These are phyloP conservation scores for Coemansia nantahalensis DNA, from an alignment of 192 early-diverging fungal species.

Conservation along the genomic window DNA sequence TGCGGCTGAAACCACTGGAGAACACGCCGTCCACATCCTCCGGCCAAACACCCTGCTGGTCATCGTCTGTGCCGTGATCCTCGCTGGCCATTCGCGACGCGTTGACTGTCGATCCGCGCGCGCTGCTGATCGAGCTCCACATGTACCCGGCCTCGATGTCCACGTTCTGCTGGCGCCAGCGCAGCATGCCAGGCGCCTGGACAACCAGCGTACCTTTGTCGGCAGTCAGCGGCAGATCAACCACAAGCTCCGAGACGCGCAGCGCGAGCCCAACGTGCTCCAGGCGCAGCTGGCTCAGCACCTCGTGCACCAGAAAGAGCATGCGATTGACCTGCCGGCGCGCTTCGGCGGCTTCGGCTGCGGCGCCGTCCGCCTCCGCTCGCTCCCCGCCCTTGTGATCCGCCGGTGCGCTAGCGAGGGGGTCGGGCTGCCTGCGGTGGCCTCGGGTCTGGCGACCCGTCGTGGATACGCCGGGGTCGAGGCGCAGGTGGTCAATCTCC, in stretches of 20 bases:
- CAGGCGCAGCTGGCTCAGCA: slow-evolving; percentile 45
- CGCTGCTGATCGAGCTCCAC: slow-evolving; percentile 44
- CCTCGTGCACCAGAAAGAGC: slow-evolving; percentile 45
- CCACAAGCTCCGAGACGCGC: slow-evolving; percentile 33
- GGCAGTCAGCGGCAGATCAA: slow-evolving; percentile 41
- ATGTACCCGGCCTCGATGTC: slow-evolving; percentile 39
- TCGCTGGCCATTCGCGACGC: slow-evolving; percentile 5
- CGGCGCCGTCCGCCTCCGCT: too few species aligned
- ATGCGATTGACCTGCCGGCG: slow-evolving; percentile 24
- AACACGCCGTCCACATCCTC: slow-evolving; percentile 12
- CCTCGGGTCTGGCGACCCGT: slow-evolving; percentile 24
- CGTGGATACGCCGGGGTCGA: slow-evolving; percentile 16
- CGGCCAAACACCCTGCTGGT: slow-evolving; percentile 15
- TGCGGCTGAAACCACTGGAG: slow-evolving; percentile 15
- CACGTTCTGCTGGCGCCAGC: slow-evolving; percentile 44
- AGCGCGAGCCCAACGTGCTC: slow-evolving; percentile 41
- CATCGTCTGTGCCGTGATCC: background rate
- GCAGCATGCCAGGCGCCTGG: slow-evolving; percentile 34
- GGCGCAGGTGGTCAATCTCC: slow-evolving; percentile 35
- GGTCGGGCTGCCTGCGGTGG: slow-evolving; percentile 26
- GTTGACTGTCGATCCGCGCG: slow-evolving; percentile 14
- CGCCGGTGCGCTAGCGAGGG: slow-evolving; percentile 22
- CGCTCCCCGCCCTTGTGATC: slow-evolving; percentile 1
- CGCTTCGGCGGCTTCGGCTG: slow-evolving; percentile 1
- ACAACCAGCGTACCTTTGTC: slow-evolving; percentile 18